phyloP scores from a whole-genome alignment of 169 alveolate species.

The Haemoproteus tartakovskyi region DNA sequence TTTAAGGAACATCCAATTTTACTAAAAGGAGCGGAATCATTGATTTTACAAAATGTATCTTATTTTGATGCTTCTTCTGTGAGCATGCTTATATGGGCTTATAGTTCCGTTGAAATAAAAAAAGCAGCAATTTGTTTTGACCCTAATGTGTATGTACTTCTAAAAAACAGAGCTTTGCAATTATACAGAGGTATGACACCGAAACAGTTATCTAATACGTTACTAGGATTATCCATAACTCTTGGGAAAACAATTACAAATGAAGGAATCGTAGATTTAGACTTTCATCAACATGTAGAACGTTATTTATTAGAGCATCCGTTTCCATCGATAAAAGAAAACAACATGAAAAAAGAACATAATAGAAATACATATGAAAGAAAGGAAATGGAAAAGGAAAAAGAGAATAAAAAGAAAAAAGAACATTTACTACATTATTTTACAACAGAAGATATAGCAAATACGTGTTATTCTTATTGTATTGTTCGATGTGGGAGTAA shows the following conservation, averaged over 20 bases:
- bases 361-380: neutral
- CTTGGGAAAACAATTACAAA: constrained; percentile 14
- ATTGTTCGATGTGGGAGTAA: constrained; percentile 45
- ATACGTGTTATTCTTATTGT: constrained; percentile 31
- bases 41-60: constrained; percentile 14
- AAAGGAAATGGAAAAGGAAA: neutral
- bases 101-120: constrained; percentile 45
- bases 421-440: constrained; percentile 1
- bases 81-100: constrained; percentile 64
- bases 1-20: constrained; percentile 40
- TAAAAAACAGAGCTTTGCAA: constrained; percentile 40
- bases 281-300: constrained; percentile 29
- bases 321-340: neutral
- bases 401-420: neutral
- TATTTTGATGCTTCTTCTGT: constrained; percentile 35
- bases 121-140: constrained; percentile 12
- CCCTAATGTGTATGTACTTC: constrained; percentile 10
- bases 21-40: constrained; percentile 22
- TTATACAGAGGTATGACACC: constrained; percentile 28
- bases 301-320: neutral
- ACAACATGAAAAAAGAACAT: neutral
- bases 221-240: constrained; percentile 47
- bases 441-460: constrained; percentile 43
- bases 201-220: constrained; percentile 39
- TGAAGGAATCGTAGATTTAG: constrained; percentile 12